Evolutionary conservation across 2,329 filamentous ascomycete species (phyloP).

Genomic region (Alternaria conjuncta): DNA sequence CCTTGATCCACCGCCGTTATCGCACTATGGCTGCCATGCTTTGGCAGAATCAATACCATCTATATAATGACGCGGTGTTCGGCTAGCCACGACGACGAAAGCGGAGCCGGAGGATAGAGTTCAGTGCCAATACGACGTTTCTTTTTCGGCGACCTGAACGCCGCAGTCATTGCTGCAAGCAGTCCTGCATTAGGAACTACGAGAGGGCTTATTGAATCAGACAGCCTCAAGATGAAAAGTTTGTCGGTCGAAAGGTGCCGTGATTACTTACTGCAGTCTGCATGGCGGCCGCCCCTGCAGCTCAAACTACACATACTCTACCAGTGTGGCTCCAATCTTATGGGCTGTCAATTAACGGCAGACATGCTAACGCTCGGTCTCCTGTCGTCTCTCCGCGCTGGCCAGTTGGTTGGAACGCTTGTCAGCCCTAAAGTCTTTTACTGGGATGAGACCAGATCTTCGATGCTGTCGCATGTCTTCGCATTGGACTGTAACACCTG

Average conservation of each 20-base stretch:
- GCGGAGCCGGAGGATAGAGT: constrained; percentile 13
- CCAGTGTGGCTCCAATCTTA: constrained; percentile 7
- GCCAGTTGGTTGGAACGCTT: constrained; percentile 34
- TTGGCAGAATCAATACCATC: not conserved
- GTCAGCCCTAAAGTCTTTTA: constrained; percentile 11
- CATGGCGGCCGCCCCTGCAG: not conserved
- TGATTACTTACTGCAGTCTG: not conserved
- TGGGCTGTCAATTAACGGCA: constrained; percentile 31
- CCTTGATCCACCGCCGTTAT: not conserved
- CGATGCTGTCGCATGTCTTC: constrained; percentile 14
- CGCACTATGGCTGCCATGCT: not conserved
- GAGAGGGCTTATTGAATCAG: constrained; percentile 14
- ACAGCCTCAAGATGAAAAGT: not conserved
- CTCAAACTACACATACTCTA: not conserved
- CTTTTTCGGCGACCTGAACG: constrained; percentile 1
- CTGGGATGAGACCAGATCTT: constrained; percentile 11
- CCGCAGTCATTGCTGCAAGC: not conserved
- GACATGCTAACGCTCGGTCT: constrained; percentile 17
- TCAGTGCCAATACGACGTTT: constrained; percentile 4
- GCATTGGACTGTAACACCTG: constrained; percentile 24
- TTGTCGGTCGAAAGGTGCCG: not conserved
- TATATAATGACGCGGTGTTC: constrained; percentile 1
- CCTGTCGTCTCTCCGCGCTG: constrained; percentile 36
- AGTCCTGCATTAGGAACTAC: not conserved
- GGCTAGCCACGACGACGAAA: not conserved